These are phyloP conservation scores for Ceratocystis diversiconidia DNA, from an alignment of 2,329 filamentous ascomycete genomes.

Conservation along the genomic window DNA sequence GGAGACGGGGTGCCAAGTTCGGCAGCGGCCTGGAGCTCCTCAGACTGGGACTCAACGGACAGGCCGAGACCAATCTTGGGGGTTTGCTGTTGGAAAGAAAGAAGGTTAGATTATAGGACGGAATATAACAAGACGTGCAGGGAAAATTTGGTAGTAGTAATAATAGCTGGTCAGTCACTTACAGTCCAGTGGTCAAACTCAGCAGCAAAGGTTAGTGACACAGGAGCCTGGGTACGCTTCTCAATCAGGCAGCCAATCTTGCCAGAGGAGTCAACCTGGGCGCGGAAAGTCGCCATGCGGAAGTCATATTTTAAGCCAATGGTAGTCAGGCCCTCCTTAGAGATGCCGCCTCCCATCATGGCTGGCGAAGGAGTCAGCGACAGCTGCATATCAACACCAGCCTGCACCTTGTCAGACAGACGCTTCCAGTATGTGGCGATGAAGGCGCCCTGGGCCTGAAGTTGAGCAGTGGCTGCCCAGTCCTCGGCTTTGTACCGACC, in stretches of 20 bases:
- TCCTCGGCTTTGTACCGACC: slow-evolving; percentile 82
- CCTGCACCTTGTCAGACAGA: slow-evolving; percentile 88
- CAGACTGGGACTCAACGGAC: slow-evolving; percentile 71
- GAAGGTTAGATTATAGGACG: background rate
- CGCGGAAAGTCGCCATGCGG: slow-evolving; percentile 85
- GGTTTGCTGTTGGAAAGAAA: slow-evolving; percentile 52
- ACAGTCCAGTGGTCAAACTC: slow-evolving; percentile 95
- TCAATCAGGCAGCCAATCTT: slow-evolving; percentile 87
- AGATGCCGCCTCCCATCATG: slow-evolving; percentile 60
- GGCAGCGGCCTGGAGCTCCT: slow-evolving; percentile 79
- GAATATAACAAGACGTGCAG: no score
- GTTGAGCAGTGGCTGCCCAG: slow-evolving; percentile 84
- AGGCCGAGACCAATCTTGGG: slow-evolving; percentile 91
- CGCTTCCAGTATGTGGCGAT: slow-evolving; percentile 89
- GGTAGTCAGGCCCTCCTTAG: slow-evolving; percentile 80
- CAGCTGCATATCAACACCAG: slow-evolving; percentile 86
- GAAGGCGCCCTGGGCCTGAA: slow-evolving; percentile 75
- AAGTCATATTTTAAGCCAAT: slow-evolving; percentile 98
- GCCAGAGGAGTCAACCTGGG: slow-evolving; percentile 88
- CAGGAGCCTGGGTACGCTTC: slow-evolving; percentile 86
- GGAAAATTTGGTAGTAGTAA: no score
- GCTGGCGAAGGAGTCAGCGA: slow-evolving; percentile 55
- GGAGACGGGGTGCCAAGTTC: slow-evolving; percentile 41
- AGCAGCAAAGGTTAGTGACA: slow-evolving; percentile 86
- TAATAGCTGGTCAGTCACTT: slow-evolving; percentile 28